Base-by-base conservation (phyloP, 257 asterid species). In the Nicotiana otophora region DNA sequence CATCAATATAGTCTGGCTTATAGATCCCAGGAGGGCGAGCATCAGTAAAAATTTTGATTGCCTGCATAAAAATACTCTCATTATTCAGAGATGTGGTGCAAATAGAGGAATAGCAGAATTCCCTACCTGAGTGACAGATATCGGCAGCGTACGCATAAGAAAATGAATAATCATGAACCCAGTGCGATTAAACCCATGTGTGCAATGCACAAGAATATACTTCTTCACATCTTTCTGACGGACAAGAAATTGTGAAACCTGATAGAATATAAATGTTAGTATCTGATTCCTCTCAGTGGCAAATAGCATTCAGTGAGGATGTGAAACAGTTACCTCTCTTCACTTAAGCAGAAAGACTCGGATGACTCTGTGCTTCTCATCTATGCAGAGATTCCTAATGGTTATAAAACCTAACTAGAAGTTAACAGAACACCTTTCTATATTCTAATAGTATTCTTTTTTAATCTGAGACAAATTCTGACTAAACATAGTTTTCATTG, bases 121-220 rank as follows among this genome's bases (percentile, higher is more conserved):
- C 63, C 92, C 86, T 31, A 92, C 99, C 96, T 94, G 96, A 75
- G 93, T 86, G 87, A 94, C 98, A 83, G 97, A 93, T 70, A 89
- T 87, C 28, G 90, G 85, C 81, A 34, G 83, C 77, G 97, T 88
- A 55, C 99, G 95, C 99, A 96, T 96, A 75, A 96, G 98, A 89
- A 86, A 94, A 84, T 96, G 98, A 85, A 91, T 85, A 58, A 96
- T 94, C 99, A 96, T 96, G 86, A 85, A 96, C 83, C 99, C 99
- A 39, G 99, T 96, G 69, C 99, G 97, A 84, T 96, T 96, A 86
- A 94, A 97, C 83, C 99, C 99, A 87, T 96, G 99, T 0, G 99
- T 96, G 90, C 99, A 96, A 83, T 96, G 99, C 48, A 96, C 97
- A 86, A 96, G 90, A 87, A 96, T 89, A 84, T 89, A 83, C 81